phyloP scores from a whole-genome alignment of 441 rosid species.

The Gossypium davidsonii region DNA sequence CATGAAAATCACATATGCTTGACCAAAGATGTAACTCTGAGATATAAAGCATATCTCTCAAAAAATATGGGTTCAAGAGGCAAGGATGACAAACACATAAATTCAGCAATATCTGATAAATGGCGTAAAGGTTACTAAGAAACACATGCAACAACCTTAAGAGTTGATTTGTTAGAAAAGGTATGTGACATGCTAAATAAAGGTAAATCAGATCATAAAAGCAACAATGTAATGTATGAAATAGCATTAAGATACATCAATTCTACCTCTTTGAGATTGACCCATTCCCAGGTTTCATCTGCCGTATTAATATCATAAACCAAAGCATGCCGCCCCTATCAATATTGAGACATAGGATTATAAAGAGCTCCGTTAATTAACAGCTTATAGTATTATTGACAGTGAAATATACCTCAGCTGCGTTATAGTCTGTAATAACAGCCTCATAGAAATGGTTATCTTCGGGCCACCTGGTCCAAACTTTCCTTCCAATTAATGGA shows the following conservation, averaged over 20 bases:
- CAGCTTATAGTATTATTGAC: constrained; percentile 12
- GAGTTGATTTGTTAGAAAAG: neutral
- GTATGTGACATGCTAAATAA: neutral
- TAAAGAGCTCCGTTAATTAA: constrained; percentile 8
- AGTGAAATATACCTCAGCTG: constrained; percentile 44
- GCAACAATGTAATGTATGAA: neutral
- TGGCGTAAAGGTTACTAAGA: neutral
- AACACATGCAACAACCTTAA: no score
- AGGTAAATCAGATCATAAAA: neutral
- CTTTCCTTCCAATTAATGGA: constrained; percentile 73
- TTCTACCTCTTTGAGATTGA: constrained; percentile 93
- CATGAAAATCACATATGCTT: neutral
- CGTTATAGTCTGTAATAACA: constrained; percentile 74
- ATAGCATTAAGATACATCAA: neutral
- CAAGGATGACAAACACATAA: neutral
- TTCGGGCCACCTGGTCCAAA: constrained; percentile 99
- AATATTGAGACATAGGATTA: constrained; percentile 20
- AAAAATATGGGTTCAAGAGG: neutral
- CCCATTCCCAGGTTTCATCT: constrained; percentile 98
- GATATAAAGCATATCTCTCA: neutral
- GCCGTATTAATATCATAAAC: constrained; percentile 81
- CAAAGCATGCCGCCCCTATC: constrained; percentile 90
- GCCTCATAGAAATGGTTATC: constrained; percentile 94
- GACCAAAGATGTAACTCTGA: neutral
- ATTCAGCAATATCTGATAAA: neutral